Evolutionary conservation across 2,329 filamentous ascomycete genomes (phyloP), one percentile per base, ranked within the genome.

Genomic region (Sporothrix pallida): DNA sequence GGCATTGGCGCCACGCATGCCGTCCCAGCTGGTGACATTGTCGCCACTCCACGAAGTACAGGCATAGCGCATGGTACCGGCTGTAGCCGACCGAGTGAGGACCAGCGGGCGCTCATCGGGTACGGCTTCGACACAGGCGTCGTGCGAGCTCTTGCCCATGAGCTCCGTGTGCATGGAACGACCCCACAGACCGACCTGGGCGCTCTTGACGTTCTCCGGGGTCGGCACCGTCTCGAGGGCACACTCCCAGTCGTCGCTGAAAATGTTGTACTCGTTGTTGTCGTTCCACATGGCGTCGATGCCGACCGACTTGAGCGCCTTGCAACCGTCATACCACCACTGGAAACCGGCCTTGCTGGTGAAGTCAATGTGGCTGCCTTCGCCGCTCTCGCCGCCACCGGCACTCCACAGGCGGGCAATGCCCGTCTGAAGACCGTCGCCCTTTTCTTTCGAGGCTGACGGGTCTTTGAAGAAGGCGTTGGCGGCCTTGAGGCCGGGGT

Each of bases 251-350:
- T 87, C 83, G 74, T 93, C 91, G 75, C 88, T 84, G 0, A 89
- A 86, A 2, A 92, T 85, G 0, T 88, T 90, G 79, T 93, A 93
- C 80, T 93, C 91, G 76, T 93, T 93, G 81, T 93, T 93, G 79
- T 93, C 91, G 76, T 93, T 93, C 91, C 92, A 93, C 82, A 93
- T 92, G 67, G 87, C 91, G 76, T 93, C 91, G 73, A 93, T 91
- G 0, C 91, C 91, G 9, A 88, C 82, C 37, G 87, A 82, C 72
- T 88, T 88, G 1, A 93, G 83, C 69, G 85, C 86, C 74, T 87
- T 86, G 9, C 92, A 88, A 1, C 91, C 91, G 0, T 92, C 83
- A 75, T 88, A 91, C 92, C 92, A 93, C 89, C 90, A 93, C 17
- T 89, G 83, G 78, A 89, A 93, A 0, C 89, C 91, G 0, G 86